A percentile compares a stretch with the other conserved stretches of the same genome.
phyloP scores from a whole-genome alignment of 108 stramenopile genomes.

The Schizochytrium sp. region DNA sequence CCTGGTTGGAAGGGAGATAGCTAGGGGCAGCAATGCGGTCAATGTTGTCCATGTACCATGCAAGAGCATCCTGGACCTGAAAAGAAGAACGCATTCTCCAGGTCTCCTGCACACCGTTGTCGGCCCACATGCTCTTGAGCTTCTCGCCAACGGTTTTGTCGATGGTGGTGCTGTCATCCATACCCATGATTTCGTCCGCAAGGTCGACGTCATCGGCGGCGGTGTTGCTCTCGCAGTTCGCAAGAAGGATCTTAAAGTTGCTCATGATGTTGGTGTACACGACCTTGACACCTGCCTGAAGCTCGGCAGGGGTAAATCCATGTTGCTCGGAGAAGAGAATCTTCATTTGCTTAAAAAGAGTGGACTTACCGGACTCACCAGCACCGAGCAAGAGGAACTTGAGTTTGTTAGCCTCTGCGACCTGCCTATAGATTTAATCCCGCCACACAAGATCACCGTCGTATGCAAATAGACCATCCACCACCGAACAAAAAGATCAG shows the following conservation, averaged over 20 bases:
- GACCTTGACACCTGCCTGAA: background rate
- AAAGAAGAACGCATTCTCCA: slow-evolving; percentile 60
- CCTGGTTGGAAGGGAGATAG: slow-evolving; percentile 89
- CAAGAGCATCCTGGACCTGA: slow-evolving; percentile 50
- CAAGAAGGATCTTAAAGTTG: slow-evolving; percentile 66
- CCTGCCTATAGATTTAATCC: slow-evolving; percentile 65
- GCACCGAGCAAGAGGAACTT: slow-evolving; percentile 98
- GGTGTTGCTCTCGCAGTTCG: background rate
- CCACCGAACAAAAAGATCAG: background rate
- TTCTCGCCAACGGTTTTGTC: slow-evolving; percentile 64
- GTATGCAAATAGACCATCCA: background rate
- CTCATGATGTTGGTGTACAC: slow-evolving; percentile 62
- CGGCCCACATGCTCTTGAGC: slow-evolving; percentile 70
- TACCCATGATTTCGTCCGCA: slow-evolving; percentile 41
- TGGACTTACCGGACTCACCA: slow-evolving; percentile 98
- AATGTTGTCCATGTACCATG: background rate
- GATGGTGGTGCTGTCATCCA: slow-evolving; percentile 24
- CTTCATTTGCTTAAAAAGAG: slow-evolving; percentile 93
- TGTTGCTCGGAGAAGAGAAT: slow-evolving; percentile 72
- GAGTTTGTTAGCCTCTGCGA: slow-evolving; percentile 77
- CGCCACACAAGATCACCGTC: slow-evolving; percentile 65
- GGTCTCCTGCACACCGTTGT: slow-evolving; percentile 67
- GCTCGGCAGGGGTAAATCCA: slow-evolving; percentile 70
- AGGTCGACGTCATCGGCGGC: slow-evolving; percentile 23
- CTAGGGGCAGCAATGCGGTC: slow-evolving; percentile 81